A percentile compares a stretch with the other conserved stretches of the same genome.
These are phyloP conservation scores for Nannizziopsis barbatae DNA, from an alignment of 2,329 filamentous ascomycete genomes.

Conservation along the genomic window DNA sequence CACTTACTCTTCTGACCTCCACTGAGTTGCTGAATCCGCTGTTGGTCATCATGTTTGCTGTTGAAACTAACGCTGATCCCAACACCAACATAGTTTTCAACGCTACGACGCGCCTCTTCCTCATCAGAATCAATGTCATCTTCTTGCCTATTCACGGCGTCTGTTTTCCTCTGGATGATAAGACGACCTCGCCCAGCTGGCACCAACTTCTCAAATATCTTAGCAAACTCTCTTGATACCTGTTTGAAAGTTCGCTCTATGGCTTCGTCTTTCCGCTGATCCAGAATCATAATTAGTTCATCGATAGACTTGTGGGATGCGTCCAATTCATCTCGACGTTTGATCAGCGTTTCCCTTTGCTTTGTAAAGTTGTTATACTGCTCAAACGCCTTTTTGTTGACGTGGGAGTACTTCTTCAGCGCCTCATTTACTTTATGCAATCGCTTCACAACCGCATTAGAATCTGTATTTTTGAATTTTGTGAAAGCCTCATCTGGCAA, in stretches of 20 bases:
- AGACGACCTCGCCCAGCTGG: conserved; percentile 84
- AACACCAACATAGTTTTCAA: conserved; percentile 94
- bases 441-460: conserved; percentile 59
- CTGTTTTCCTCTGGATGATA: conserved; percentile 82
- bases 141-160: conserved; percentile 51
- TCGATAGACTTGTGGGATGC: conserved; percentile 78
- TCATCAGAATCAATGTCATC: conserved; percentile 57
- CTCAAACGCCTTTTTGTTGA: conserved; percentile 99
- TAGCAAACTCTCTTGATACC: conserved; percentile 83
- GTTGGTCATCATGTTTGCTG: conserved; percentile 95
- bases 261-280: conserved; percentile 92
- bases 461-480: conserved; percentile 74
- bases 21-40: conserved; percentile 91
- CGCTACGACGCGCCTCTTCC: conserved; percentile 48
- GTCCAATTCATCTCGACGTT: conserved; percentile 76
- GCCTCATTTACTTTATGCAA: conserved; percentile 86
- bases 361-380: conserved; percentile 96
- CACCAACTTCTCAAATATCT: conserved; percentile 88
- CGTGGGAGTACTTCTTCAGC: conserved; percentile 90
- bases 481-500: conserved; percentile 88
- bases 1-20: conserved; percentile 90
- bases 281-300: conserved; percentile 81
- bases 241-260: conserved; percentile 98
- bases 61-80: conserved; percentile 98
- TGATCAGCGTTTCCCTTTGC: conserved; percentile 75